Percentiles rank a stretch among this genome's conserved stretches.
These are phyloP conservation scores for Ceratocystis harringtonii DNA, from an alignment of 2,329 filamentous ascomycete species.

Conservation along the genomic window DNA sequence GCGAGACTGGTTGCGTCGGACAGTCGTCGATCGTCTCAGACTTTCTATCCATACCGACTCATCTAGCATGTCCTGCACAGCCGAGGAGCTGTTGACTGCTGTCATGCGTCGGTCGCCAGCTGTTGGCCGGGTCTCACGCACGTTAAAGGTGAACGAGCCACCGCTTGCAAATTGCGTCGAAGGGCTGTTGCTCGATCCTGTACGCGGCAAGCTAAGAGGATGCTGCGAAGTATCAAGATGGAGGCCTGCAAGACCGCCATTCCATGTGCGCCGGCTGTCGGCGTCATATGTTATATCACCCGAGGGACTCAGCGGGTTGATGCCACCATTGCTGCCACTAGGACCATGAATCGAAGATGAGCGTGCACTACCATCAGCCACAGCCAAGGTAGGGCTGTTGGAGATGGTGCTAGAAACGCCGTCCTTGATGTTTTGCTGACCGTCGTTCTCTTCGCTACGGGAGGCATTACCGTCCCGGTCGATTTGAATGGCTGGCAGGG, in stretches of 20 bases:
- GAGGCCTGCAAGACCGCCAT: constrained; percentile 25
- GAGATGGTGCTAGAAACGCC: constrained; percentile 8
- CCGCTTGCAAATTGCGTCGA: constrained; percentile 31
- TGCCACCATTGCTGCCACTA: background rate
- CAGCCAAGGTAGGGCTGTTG: constrained; percentile 12
- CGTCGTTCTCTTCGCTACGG: background rate
- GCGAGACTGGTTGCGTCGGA: constrained; percentile 25
- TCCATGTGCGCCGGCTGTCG: constrained; percentile 27
- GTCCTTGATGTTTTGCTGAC: background rate
- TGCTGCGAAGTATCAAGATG: constrained; percentile 31
- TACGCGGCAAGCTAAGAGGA: constrained; percentile 39
- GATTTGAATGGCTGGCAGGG: constrained; percentile 79
- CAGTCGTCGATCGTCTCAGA: constrained; percentile 74
- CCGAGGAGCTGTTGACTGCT: constrained; percentile 14
- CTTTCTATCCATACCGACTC: constrained; percentile 89
- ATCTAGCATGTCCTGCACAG: constrained; percentile 67
- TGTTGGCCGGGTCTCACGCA: constrained; percentile 31
- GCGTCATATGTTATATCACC: constrained; percentile 23
- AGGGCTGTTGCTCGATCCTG: constrained; percentile 18
- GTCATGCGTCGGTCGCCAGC: constrained; percentile 14
- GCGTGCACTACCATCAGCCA: constrained; percentile 1
- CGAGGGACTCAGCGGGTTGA: constrained; percentile 15
- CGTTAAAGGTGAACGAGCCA: constrained; percentile 42
- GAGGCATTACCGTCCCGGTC: constrained; percentile 47
- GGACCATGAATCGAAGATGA: constrained; percentile 10